A percentile compares a stretch with the other conserved stretches of the same genome.
phyloP scores from a whole-genome alignment of 129 eudicot species.

The Deinandra increscens region DNA sequence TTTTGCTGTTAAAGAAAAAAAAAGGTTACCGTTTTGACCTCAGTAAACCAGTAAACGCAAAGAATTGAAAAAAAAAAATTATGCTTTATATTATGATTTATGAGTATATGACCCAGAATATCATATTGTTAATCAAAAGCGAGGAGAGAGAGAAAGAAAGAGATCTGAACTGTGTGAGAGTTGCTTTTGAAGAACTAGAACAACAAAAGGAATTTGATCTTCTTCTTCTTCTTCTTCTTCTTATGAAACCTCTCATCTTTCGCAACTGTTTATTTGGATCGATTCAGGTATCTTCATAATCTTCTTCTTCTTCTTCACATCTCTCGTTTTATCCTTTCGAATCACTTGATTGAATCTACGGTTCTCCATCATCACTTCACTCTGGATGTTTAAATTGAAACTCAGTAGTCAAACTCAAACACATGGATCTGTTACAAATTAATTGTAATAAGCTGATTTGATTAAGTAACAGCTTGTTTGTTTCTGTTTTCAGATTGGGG shows the following conservation, averaged over 20 bases:
- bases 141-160: background rate
- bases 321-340: background rate
- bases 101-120: background rate
- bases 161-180: slow-evolving; percentile 12
- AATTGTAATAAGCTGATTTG: background rate
- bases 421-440: background rate
- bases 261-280: background rate
- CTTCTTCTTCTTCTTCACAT: background rate
- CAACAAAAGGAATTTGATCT: background rate
- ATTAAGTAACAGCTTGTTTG: background rate
- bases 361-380: too few relatives aligned
- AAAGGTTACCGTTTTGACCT: background rate
- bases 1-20: too few relatives aligned
- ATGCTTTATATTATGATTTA: background rate
- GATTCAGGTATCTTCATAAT: background rate
- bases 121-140: too few relatives aligned
- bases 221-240: too few relatives aligned
- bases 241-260: background rate
- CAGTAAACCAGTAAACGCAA: background rate
- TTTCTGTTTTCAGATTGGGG: slow-evolving; percentile 6
- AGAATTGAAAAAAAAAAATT: background rate
- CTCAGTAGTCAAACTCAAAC: background rate
- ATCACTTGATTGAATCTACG: background rate
- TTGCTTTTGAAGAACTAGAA: slow-evolving; percentile 1
- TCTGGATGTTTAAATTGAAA: background rate